phyloP scores from a whole-genome alignment of 768 basidiomycete genomes.

The Tylopilus intermedius region DNA sequence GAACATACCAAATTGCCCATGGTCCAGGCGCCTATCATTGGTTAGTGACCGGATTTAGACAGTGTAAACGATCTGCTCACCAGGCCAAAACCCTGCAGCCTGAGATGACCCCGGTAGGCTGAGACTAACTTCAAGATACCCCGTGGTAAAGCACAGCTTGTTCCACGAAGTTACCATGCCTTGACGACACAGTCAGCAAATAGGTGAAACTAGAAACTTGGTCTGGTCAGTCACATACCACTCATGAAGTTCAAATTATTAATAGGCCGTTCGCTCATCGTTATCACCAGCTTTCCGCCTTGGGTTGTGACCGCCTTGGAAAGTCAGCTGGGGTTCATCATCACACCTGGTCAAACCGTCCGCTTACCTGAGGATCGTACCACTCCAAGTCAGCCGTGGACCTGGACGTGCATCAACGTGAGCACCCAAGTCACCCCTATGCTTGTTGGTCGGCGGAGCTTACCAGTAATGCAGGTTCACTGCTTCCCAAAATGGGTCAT shows the following conservation, averaged over 20 bases:
- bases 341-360: slow-evolving; percentile 1
- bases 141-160: slow-evolving; percentile 91
- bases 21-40: slow-evolving; percentile 55
- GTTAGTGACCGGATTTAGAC: slow-evolving; percentile 3
- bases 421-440: background rate
- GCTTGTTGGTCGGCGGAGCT: slow-evolving; percentile 4
- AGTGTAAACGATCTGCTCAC: slow-evolving; percentile 35
- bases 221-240: slow-evolving; percentile 39
- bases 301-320: slow-evolving; percentile 62
- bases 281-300: slow-evolving; percentile 76
- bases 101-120: slow-evolving; percentile 63
- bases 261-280: slow-evolving; percentile 60
- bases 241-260: slow-evolving; percentile 84
- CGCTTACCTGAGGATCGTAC: slow-evolving; percentile 67
- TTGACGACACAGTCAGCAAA: slow-evolving; percentile 19
- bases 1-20: slow-evolving; percentile 58
- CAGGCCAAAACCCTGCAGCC: slow-evolving; percentile 83
- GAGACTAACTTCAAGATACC: slow-evolving; percentile 80
- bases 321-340: background rate
- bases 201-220: background rate
- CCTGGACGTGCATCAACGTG: slow-evolving; percentile 21
- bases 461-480: slow-evolving; percentile 81
- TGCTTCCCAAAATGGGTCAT: slow-evolving; percentile 84
- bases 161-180: slow-evolving; percentile 87
- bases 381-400: slow-evolving; percentile 78